A percentile compares a stretch with the other conserved stretches of the same genome.
Evolutionary conservation across 2,329 filamentous ascomycete species (phyloP).

Genomic region (Arthrobotrys sphaeroides): DNA sequence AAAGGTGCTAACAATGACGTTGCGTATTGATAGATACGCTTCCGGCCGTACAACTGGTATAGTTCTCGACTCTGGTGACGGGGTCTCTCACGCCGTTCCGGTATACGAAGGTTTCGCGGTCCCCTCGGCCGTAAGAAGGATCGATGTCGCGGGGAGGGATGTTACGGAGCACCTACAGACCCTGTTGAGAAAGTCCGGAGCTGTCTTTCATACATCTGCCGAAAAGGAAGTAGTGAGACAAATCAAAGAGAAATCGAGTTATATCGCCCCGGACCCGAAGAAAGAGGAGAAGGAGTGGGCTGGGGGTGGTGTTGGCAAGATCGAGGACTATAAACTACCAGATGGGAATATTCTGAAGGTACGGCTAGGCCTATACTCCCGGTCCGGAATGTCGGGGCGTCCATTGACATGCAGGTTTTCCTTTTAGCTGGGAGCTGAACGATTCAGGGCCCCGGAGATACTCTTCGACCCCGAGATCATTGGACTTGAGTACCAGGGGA

Average conservation of each 20-base stretch:
- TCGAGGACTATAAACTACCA: conserved; percentile 85
- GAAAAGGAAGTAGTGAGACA: conserved; percentile 98
- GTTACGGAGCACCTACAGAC: conserved; percentile 95
- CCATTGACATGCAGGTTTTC: conserved; percentile 1
- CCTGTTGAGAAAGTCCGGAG: conserved; percentile 87
- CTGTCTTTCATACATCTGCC: conserved; percentile 95
- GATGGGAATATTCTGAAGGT: conserved; percentile 95
- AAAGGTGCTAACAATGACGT: not conserved
- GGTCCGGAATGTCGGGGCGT: conserved; percentile 1
- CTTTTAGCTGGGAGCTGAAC: conserved; percentile 82
- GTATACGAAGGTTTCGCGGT: conserved; percentile 99
- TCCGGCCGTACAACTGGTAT: conserved; percentile 95
- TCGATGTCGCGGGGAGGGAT: conserved; percentile 94
- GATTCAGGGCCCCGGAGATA: conserved; percentile 95
- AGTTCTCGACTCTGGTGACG: conserved; percentile 93
- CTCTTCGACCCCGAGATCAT: conserved; percentile 98
- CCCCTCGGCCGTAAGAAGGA: conserved; percentile 90
- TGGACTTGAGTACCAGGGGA: conserved; percentile 92
- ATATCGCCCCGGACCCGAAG: conserved; percentile 87
- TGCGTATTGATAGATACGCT: conserved; percentile 67
- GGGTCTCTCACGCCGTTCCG: conserved; percentile 94
- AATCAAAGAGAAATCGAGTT: conserved; percentile 95
- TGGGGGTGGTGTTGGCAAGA: conserved; percentile 77
- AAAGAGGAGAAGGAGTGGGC: conserved; percentile 98
- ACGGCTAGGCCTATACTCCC: conserved; percentile 38